Evolutionary conservation across 257 asterid genomes (phyloP), one percentile per base, ranked within the genome.

Genomic region (Salvia rosmarinus): DNA sequence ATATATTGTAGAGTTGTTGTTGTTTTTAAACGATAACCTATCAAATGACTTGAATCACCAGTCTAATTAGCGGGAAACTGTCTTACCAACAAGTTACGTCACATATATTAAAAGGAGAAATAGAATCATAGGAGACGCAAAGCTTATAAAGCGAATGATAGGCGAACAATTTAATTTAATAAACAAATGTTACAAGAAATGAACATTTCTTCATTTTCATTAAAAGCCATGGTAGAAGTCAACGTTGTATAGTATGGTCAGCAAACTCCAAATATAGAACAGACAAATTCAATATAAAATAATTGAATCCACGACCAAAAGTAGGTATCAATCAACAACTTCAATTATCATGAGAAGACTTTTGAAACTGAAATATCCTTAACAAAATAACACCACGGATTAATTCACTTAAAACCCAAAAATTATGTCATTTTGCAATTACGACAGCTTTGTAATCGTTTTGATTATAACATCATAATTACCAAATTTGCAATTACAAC

Each of bases 221-320:
- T 19, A 44, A 47, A 66, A 51, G 39, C 61, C 73, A 51, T 37
- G 20, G n/a, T 25, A 52, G 10, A 51, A 68, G 64, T 52, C 73
- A 51, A 51, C 13, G 23, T 37, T 12, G 5, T 11, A 65, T n/a
- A 3, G 1, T 46, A 14, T 39, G 44, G 44, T 9, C 44, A 9
- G 13, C 12, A 39, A 39, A 39, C 44, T 7, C 43, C 25, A 21
- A 49, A 49, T 56, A 25, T 49, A 25, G 11, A 50, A 34, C 47
- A 50, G 46, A 50, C 61, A 67, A 67, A 34, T 55, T 65, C 44
- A 40, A 51, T n/a, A 30, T 20, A 64, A 5, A 6, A 20, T 52
- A 52, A 5, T 14, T 56, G 55, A 40, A 40, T 42, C 16, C 20
- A 54, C n/a, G 64, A 68, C 54, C 64, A 52, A 51, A 50, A 34